Percentiles rank a stretch among this genome's conserved stretches.
Conservation (phyloP, 2,329 filamentous ascomycete genomes). For the Gliomastix tumulicola region DNA sequence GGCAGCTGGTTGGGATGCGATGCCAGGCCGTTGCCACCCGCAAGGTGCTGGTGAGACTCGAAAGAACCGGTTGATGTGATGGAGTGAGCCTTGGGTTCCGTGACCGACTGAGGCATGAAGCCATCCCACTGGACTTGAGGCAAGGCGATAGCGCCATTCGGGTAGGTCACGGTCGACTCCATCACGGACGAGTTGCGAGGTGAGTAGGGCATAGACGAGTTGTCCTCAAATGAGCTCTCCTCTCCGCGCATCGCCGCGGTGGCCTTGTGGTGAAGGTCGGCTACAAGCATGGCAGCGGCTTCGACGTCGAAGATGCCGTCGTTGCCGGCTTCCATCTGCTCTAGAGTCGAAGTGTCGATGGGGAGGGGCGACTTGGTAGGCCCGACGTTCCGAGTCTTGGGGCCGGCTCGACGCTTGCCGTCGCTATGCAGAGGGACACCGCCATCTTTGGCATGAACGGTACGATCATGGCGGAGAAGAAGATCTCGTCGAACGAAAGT, state of each 20-base stretch:
- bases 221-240: constrained; percentile 48
- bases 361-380: constrained; percentile 71
- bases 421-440: constrained; percentile 91
- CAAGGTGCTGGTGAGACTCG: constrained; percentile 60
- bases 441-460: constrained; percentile 96
- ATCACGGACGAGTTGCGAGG: constrained; percentile 65
- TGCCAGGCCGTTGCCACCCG: constrained; percentile 48
- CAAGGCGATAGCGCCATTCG: constrained; percentile 71
- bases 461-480: constrained; percentile 92
- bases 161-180: constrained; percentile 71
- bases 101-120: constrained; percentile 65
- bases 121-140: constrained; percentile 89
- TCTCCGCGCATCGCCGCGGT: constrained; percentile 61
- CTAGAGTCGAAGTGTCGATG: constrained; percentile 78
- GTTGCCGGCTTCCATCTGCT: constrained; percentile 86
- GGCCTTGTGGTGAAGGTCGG: constrained; percentile 93
- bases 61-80: constrained; percentile 63
- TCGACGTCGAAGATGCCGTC: constrained; percentile 94
- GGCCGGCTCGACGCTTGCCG: constrained; percentile 73
- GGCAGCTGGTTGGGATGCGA: constrained; percentile 57
- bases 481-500: constrained; percentile 97
- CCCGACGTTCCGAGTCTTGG: constrained; percentile 58
- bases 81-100: constrained; percentile 70
- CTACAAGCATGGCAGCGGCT: constrained; percentile 96
- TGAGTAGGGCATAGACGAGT: constrained; percentile 62